Percentiles rank a stretch among this genome's conserved stretches.
phyloP scores from a whole-genome alignment of 1,284 basidiomycete genomes.

The Melanopsichium pennsylvanicum region DNA sequence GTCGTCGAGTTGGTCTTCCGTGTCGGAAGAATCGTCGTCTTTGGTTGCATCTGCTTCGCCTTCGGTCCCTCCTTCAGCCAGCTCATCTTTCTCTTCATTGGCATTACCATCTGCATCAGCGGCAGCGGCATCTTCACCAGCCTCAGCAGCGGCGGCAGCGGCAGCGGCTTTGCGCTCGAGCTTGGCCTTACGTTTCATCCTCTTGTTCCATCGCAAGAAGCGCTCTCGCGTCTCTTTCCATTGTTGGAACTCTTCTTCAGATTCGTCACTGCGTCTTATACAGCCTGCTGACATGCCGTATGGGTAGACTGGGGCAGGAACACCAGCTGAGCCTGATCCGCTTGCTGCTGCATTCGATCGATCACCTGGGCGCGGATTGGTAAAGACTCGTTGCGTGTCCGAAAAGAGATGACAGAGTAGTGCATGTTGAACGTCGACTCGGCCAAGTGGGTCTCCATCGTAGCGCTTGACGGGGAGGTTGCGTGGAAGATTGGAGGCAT shows the following conservation, averaged over 20 bases:
- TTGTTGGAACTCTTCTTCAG: slow-evolving; percentile 39
- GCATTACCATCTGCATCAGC: slow-evolving; percentile 10
- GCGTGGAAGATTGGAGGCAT: slow-evolving; percentile 46
- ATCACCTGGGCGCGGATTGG: slow-evolving; percentile 68
- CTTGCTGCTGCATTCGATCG: slow-evolving; percentile 25
- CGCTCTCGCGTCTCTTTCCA: slow-evolving; percentile 39
- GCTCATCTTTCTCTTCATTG: slow-evolving; percentile 46
- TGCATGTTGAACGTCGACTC: slow-evolving; percentile 80
- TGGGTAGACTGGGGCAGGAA: slow-evolving; percentile 57
- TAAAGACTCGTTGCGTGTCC: slow-evolving; percentile 76
- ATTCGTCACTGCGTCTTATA: slow-evolving; percentile 54
- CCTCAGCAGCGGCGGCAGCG: slow-evolving; percentile 17
- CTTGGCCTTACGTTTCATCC: slow-evolving; percentile 32
- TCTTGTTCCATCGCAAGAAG: slow-evolving; percentile 36
- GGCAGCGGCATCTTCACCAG: slow-evolving; percentile 7
- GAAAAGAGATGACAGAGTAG: slow-evolving; percentile 80
- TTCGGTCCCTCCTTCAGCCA: slow-evolving; percentile 30
- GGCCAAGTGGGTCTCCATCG: slow-evolving; percentile 60
- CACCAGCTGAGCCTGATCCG: slow-evolving; percentile 13
- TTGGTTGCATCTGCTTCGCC: slow-evolving; percentile 5
- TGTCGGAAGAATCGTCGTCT: slow-evolving; percentile 11
- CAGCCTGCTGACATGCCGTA: slow-evolving; percentile 58
- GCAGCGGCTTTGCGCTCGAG: slow-evolving; percentile 32
- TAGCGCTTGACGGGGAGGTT: slow-evolving; percentile 64
- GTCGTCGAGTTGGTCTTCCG: slow-evolving; percentile 35